Evolutionary conservation across 345 rosid species (phyloP).

Genomic region (Populus deltoides): DNA sequence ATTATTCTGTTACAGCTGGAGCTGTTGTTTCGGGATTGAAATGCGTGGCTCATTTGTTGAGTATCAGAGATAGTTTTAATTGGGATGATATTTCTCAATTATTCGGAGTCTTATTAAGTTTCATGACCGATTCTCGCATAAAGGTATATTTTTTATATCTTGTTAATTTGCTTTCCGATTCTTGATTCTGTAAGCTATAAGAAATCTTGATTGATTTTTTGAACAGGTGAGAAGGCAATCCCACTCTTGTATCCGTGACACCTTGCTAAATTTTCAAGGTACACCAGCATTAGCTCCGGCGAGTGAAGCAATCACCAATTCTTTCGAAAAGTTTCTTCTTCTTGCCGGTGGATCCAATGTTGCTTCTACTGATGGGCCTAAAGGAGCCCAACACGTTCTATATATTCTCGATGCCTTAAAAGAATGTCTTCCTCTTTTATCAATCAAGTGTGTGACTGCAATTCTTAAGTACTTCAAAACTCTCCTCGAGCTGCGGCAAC

Average conservation of each 20-base stretch:
- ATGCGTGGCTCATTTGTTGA: slow-evolving; percentile 54
- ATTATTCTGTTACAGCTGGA: slow-evolving; percentile 39
- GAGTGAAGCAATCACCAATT: slow-evolving; percentile 64
- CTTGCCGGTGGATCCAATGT: slow-evolving; percentile 62
- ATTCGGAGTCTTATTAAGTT: slow-evolving; percentile 42
- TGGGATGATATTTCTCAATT: slow-evolving; percentile 51
- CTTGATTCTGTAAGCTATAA: background rate
- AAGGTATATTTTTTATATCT: slow-evolving; percentile 45
- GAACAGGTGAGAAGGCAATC: slow-evolving; percentile 79
- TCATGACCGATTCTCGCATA: slow-evolving; percentile 48
- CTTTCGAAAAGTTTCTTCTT: slow-evolving; percentile 63
- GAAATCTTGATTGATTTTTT: background rate
- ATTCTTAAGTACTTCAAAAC: slow-evolving; percentile 64
- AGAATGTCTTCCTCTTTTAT: slow-evolving; percentile 77
- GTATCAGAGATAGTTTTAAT: slow-evolving; percentile 36
- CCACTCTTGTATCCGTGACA: slow-evolving; percentile 52
- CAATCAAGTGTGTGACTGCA: slow-evolving; percentile 43
- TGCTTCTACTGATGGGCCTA: slow-evolving; percentile 47
- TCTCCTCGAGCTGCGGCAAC: slow-evolving; percentile 56
- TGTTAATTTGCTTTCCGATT: background rate
- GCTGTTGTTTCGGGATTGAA: slow-evolving; percentile 56
- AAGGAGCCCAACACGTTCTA: slow-evolving; percentile 78
- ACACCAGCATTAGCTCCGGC: slow-evolving; percentile 47
- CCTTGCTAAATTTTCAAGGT: slow-evolving; percentile 54
- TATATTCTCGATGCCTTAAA: slow-evolving; percentile 62